Conservation (phyloP, 176 grass and related monocot genomes). For the Zoysia pacifica region DNA sequence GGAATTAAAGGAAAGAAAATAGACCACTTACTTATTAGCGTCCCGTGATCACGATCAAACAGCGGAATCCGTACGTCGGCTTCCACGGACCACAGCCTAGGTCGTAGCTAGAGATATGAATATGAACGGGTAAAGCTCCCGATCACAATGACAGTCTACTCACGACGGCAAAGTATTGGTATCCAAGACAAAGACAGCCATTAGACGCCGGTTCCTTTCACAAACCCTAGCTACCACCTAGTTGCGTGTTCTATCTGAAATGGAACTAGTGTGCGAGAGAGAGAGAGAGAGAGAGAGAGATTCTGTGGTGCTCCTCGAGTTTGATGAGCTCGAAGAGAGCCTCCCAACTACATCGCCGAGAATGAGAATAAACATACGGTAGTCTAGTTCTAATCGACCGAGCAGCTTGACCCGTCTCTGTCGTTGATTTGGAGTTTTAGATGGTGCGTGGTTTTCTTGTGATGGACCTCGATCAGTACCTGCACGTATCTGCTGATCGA, state of each 20-base stretch:
- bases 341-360: not conserved
- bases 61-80: not conserved
- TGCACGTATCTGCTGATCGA: not conserved
- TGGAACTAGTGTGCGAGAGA: not conserved
- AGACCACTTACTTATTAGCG: no score
- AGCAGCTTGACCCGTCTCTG: not conserved
- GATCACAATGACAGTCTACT: conserved; percentile 10
- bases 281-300: not conserved
- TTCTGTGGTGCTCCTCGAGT: not conserved
- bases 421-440: not conserved
- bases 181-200: conserved; percentile 5
- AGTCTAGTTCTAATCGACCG: not conserved
- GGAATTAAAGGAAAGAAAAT: no score
- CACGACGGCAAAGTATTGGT: not conserved
- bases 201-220: not conserved
- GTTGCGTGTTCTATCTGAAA: conserved; percentile 29
- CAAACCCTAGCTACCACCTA: not conserved
- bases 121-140: not conserved
- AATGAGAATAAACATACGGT: not conserved
- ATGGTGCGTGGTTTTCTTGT: not conserved
- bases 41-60: not conserved
- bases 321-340: not conserved
- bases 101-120: not conserved
- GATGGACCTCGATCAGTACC: not conserved
- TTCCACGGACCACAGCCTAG: not conserved